Percentiles rank a stretch among this genome's conserved stretches.
phyloP scores from a whole-genome alignment of 2,329 filamentous ascomycete genomes.

The Botrytis deweyae region DNA sequence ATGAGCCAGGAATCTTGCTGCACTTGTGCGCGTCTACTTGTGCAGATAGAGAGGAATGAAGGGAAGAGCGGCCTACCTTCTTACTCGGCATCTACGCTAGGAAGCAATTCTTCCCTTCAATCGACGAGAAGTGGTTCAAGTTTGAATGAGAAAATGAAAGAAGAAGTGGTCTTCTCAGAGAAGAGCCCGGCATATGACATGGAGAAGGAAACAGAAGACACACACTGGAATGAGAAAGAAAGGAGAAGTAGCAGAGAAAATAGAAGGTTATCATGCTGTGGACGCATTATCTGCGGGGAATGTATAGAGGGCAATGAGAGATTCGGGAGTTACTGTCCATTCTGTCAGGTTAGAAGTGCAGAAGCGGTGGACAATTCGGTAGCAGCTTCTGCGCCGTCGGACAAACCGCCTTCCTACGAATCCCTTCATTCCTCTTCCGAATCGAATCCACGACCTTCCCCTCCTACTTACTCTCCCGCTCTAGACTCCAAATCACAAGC shows the following conservation, averaged over 20 bases:
- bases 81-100: neutral
- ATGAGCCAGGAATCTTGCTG: conserved; percentile 10
- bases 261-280: conserved; percentile 10
- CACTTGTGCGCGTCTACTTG: conserved; percentile 13
- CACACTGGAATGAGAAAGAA: neutral
- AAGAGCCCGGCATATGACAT: neutral
- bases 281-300: conserved; percentile 12
- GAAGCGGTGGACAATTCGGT: conserved; percentile 29
- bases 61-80: neutral
- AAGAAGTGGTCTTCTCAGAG: neutral
- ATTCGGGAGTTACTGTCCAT: conserved; percentile 50
- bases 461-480: conserved; percentile 34
- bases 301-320: conserved; percentile 8
- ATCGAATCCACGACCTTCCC: conserved; percentile 6
- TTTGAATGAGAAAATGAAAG: neutral
- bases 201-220: neutral
- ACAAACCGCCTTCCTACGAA: neutral
- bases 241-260: neutral
- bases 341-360: conserved; percentile 69
- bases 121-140: neutral
- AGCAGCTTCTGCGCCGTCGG: neutral
- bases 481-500: conserved; percentile 41
- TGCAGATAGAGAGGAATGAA: neutral
- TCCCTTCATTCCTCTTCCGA: neutral
- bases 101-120: neutral